phyloP scores from a whole-genome alignment of 2,329 filamentous ascomycete genomes.

The Ramichloridium luteum region DNA sequence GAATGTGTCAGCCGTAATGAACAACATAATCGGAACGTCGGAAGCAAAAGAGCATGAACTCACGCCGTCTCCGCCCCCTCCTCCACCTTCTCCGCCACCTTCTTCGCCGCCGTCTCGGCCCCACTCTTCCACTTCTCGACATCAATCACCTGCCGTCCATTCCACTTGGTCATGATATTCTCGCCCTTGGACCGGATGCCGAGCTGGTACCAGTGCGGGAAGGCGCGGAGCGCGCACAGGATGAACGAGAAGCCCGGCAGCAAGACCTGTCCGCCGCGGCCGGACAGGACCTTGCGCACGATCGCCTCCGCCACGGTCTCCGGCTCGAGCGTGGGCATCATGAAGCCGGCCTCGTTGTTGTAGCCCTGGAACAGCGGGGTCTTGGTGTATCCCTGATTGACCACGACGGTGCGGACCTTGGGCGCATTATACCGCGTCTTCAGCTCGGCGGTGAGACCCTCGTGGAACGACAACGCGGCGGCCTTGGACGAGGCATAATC shows the following conservation, averaged over 20 bases:
- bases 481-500: conserved; percentile 43
- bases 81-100: background rate
- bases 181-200: conserved; percentile 1
- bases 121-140: conserved; percentile 5
- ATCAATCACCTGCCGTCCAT: conserved; percentile 4
- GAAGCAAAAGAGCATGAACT: no score
- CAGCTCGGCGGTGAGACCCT: conserved; percentile 31
- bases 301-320: conserved; percentile 54
- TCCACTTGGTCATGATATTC: conserved; percentile 4
- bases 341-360: conserved; percentile 37
- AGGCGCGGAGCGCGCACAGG: background rate
- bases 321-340: conserved; percentile 44
- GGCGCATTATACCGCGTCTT: conserved; percentile 31
- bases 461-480: conserved; percentile 41
- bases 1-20: no score
- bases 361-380: conserved; percentile 50
- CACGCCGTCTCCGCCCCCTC: background rate
- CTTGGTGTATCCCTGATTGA: conserved; percentile 52
- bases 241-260: conserved; percentile 31
- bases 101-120: background rate
- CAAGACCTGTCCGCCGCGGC: conserved; percentile 45
- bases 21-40: no score
- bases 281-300: conserved; percentile 46
- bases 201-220: conserved; percentile 5
- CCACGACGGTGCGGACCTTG: conserved; percentile 47